Evolutionary conservation across 2,329 filamentous ascomycete species (phyloP), one percentile per base, ranked within the genome.

Genomic region (Neopestalotiopsis sp.): DNA sequence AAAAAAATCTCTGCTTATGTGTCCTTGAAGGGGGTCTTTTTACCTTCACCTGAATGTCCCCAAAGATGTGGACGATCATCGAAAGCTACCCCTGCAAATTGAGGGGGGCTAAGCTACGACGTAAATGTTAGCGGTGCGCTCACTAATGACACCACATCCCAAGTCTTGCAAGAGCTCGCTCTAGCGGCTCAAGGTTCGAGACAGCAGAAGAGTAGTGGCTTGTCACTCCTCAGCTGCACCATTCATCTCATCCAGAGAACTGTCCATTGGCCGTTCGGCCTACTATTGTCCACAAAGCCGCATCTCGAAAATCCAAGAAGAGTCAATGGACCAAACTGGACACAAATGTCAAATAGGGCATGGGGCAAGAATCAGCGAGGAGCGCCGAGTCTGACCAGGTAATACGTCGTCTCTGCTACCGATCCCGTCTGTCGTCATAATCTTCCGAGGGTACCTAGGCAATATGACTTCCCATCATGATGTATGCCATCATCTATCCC

Each of bases 71-170:
- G 45, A 62, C 59, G 59, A 62, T 62, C 59, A 24, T 34, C 59
- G 34, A 30, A 28, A 62, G 59, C 59, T 62, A 62, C 59, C 59
- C 59, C 59, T 62, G 59, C 59, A 40, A 34, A 34, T 62, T 62
- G 59, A 34, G 59, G 59, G 59, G 24, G 24, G 30, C 30, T 59
- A 59, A 34, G 30, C 32, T 38, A 62, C 28, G 7, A n/a, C 30
- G 28, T 34, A 62, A 62, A 62, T 34, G n/a, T 17, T 30, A 62
- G 30, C 6, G 24, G 57, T 38, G 59, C n/a, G 59, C 28, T 34
- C 59, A 62, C 59, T 40, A 62, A 62, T 62, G 59, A 62, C 59
- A 34, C 59, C 59, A 34, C 45, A n/a, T 53, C 45, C 45, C 17
- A 53, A 28, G 24, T 28, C 24, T 28, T 28, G 24, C 24, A 28